Evolutionary conservation across 768 basidiomycete species (phyloP), one percentile per base, ranked within the genome.

Genomic region (Lyophyllum shimeji): DNA sequence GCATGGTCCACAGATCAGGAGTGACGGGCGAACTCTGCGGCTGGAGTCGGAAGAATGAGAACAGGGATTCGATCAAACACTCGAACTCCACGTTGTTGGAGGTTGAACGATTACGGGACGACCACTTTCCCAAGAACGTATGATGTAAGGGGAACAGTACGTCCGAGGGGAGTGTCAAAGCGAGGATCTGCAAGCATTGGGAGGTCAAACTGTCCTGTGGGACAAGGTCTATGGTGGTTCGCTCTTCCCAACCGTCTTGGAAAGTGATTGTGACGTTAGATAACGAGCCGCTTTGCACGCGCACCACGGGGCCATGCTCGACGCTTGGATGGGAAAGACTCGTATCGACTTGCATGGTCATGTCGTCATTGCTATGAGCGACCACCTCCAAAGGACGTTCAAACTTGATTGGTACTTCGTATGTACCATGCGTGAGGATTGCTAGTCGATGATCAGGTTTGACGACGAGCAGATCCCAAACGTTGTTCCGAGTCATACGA

Each of bases 401-500:
- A 21, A 81, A 33, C 37, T 67, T 60, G 18, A 82, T 65, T 21
- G 76, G 74, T 9, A 84, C 53, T 60, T 78, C 75, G 42, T 67
- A 64, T 18, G 67, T 61, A 0, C 86, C 89, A 59, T 90, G 87
- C 0, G 86, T 90, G 37, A 88, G 69, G 3, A 94, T 64, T 0
- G 73, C 68, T 9, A 93, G 68, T 8, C 68, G 67, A 27, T 84
- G 78, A 46, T 82, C 75, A 2, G 84, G 78, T 46, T 80, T 83
- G 46, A 92, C 69, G 15, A 88, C 69, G 4, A 96, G 70, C 9
- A 94, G 73, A 67, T 97, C 95, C 66, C 77, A 77, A 13, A 92
- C 76, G 13, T 76, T 71, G 7, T 71, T 71, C 18, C 94, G 83
- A 2, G 87, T 89, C 1, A 84, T 81, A 18, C 80, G 74, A 37